Evolutionary conservation across 208 protist species (phyloP), one percentile per base, ranked within the genome.

Genomic region (Leishmania tropica): DNA sequence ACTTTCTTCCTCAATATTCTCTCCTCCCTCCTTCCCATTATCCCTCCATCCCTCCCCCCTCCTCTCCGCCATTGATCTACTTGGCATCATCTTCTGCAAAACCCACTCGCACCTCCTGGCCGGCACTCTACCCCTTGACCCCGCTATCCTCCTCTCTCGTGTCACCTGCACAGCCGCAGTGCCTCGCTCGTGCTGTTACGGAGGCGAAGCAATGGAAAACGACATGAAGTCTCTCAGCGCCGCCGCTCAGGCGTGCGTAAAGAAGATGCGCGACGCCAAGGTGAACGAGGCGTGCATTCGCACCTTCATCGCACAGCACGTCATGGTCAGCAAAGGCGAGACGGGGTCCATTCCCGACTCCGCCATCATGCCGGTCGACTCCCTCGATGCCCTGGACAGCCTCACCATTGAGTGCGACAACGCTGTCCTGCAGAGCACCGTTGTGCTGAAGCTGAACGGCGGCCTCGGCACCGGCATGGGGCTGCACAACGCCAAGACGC

Each of bases 361-460:
- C 47, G 79, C 70, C 42, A 92, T 96, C 75, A 58, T 35, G 53
- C 88, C 92, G 10, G 85, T 94, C 42, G 79, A 86, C 3, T 77
- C 62, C 58, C 86, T 94, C 71, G 83, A 88, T 71, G 67, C 79
- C 7, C 86, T 95, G 45, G 81, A 90, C 17, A 75, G 64, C 11
- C 71, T 97, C 35, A 79, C 31, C n/a, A 77, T 64, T 19, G 78
- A 80, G 53, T 82, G 71, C 67, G 74, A 78, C 47, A 73, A 75
- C 75, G 75, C 77, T 56, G 79, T 96, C 21, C 85, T 97, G 21
- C 71, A 90, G 58, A 87, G 98, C 85, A 94, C 98, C 1, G 98
- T 99, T 1, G 96, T 99, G 60, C 70, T 99, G 54, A 99, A 99
- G 94, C 94, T 99, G 65, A 99, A 99, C 90, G 98, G 98, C 60